These are phyloP conservation scores for Pachysandra terminalis DNA, from an alignment of 164 flowering plant genomes.

Conservation along the genomic window DNA sequence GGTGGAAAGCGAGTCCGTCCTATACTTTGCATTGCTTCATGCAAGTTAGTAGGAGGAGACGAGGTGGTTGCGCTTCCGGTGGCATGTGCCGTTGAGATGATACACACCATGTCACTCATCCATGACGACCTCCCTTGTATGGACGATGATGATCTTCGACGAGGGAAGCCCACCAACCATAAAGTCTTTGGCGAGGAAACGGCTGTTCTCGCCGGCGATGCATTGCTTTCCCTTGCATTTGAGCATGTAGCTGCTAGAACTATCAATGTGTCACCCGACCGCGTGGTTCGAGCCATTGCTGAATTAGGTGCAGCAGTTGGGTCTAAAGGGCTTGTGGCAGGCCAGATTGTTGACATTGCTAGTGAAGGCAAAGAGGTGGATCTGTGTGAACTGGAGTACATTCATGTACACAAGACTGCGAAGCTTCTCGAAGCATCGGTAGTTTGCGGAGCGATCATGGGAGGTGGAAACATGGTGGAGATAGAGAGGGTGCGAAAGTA, in stretches of 20 bases:
- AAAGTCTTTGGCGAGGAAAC: constrained; percentile 33
- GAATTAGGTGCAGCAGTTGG: constrained; percentile 34
- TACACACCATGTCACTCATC: constrained; percentile 57
- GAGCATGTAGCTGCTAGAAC: constrained; percentile 32
- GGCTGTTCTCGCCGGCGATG: constrained; percentile 40
- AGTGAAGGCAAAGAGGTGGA: constrained; percentile 28
- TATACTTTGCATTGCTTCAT: constrained; percentile 43
- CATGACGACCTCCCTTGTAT: constrained; percentile 67
- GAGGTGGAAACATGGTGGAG: constrained; percentile 23
- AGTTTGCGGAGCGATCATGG: constrained; percentile 34
- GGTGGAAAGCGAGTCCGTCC: constrained; percentile 64
- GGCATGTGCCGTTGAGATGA: constrained; percentile 64
- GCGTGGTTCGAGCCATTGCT: constrained; percentile 29
- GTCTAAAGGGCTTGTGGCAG: constrained; percentile 37
- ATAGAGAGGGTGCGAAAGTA: constrained; percentile 36
- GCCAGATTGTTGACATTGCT: constrained; percentile 31
- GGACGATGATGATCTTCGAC: constrained; percentile 49
- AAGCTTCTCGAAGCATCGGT: constrained; percentile 36
- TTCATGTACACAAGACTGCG: constrained; percentile 39
- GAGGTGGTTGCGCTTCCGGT: constrained; percentile 35
- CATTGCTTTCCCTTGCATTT: constrained; percentile 33
- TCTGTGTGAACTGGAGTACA: constrained; percentile 26
- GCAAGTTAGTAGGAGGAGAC: constrained; percentile 55
- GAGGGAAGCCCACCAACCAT: constrained; percentile 48
- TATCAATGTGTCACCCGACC: constrained; percentile 13